These are phyloP conservation scores for Clavispora asparagi DNA, from an alignment of 805 yeast genomes.

Conservation along the genomic window DNA sequence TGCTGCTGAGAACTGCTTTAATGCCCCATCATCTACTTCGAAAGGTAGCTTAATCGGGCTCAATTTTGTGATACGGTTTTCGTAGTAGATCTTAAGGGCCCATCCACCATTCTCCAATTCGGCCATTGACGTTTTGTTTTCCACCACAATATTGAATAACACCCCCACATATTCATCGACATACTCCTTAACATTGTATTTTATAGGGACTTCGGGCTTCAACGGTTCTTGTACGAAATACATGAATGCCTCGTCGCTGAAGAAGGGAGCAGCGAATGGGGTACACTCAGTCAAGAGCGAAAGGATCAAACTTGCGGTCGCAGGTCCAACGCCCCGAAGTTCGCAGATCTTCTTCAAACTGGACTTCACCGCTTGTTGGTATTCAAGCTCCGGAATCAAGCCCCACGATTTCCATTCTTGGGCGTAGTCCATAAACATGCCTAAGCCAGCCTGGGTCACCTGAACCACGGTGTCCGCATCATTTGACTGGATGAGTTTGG, in stretches of 20 bases:
- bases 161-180: slow-evolving; percentile 26
- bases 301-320: slow-evolving; percentile 42
- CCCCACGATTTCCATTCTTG: slow-evolving; percentile 4
- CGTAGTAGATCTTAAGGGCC: slow-evolving; percentile 29
- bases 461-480: slow-evolving; percentile 21
- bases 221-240: slow-evolving; percentile 25
- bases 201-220: slow-evolving; percentile 26
- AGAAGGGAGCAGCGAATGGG: slow-evolving; percentile 37
- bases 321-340: slow-evolving; percentile 47
- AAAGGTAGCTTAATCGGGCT: slow-evolving; percentile 19
- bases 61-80: slow-evolving; percentile 20
- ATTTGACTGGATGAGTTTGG: slow-evolving; percentile 37
- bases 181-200: slow-evolving; percentile 40
- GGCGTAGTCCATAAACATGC: slow-evolving; percentile 6
- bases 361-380: slow-evolving; percentile 15
- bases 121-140: slow-evolving; percentile 1
- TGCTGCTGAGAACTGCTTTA: slow-evolving; percentile 3
- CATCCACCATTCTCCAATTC: slow-evolving; percentile 32
- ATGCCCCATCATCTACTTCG: slow-evolving; percentile 10
- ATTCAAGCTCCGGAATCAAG: slow-evolving; percentile 7
- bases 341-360: slow-evolving; percentile 28
- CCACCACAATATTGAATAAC: slow-evolving; percentile 2
- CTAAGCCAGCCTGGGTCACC: slow-evolving; percentile 25
- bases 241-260: slow-evolving; percentile 44
- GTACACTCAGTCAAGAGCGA: slow-evolving; percentile 25